These are phyloP conservation scores for Linnemannia elongata DNA, from an alignment of 192 early-diverging fungal genomes.

Conservation along the genomic window DNA sequence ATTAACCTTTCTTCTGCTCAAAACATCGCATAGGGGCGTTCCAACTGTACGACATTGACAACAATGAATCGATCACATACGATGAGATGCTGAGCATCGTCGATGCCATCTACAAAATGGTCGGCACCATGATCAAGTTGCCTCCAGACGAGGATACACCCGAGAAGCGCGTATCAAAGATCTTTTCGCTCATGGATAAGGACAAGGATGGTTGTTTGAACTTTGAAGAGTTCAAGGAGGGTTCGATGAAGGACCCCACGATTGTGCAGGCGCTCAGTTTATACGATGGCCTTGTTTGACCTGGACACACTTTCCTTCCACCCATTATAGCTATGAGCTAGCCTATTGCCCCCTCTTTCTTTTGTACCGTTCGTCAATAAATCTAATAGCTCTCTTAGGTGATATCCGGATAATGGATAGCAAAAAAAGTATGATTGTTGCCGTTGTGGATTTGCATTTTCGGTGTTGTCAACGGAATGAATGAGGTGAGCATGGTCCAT, in stretches of 20 bases:
- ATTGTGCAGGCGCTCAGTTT: constrained; percentile 90
- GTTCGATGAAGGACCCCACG: constrained; percentile 87
- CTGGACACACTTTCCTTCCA: not conserved
- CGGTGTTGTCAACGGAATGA: too few relatives aligned
- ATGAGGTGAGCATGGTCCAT: too few relatives aligned
- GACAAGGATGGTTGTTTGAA: constrained; percentile 86
- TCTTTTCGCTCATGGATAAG: constrained; percentile 91
- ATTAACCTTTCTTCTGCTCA: not conserved
- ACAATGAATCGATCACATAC: constrained; percentile 87
- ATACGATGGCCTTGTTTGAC: constrained; percentile 88
- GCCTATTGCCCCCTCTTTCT: too few relatives aligned
- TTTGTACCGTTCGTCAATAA: too few relatives aligned
- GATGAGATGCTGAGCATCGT: constrained; percentile 94
- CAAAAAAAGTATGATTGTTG: too few relatives aligned
- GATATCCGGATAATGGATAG: too few relatives aligned
- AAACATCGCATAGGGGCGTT: constrained; percentile 72
- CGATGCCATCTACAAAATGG: constrained; percentile 96
- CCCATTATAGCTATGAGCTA: too few relatives aligned
- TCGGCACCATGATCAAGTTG: constrained; percentile 91
- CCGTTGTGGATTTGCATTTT: too few relatives aligned
- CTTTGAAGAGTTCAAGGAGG: constrained; percentile 90
- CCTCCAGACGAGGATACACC: constrained; percentile 94
- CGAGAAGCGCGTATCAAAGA: constrained; percentile 91
- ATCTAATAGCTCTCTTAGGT: too few relatives aligned
- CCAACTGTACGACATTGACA: constrained; percentile 92